A percentile compares a stretch with the other conserved stretches of the same genome.
These are phyloP conservation scores for Trichophyton simii DNA, from an alignment of 2,329 filamentous ascomycete species.

Conservation along the genomic window DNA sequence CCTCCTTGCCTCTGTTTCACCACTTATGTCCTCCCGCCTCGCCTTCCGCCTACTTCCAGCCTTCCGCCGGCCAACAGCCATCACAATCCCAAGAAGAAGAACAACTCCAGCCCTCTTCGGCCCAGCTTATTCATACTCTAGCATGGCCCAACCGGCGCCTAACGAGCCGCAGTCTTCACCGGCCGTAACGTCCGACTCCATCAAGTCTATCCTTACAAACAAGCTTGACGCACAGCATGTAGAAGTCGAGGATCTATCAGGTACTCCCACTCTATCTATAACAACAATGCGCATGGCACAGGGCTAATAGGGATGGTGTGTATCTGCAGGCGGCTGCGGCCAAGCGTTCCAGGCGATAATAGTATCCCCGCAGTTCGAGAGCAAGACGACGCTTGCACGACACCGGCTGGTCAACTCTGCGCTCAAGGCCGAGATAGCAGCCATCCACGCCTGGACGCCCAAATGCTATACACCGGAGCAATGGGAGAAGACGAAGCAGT, in stretches of 20 bases:
- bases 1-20: background rate
- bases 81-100: conserved; percentile 21
- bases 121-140: conserved; percentile 19
- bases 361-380: conserved; percentile 56
- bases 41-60: background rate
- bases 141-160: conserved; percentile 23
- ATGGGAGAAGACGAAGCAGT: conserved; percentile 55
- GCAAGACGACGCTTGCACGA: conserved; percentile 65
- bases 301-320: background rate
- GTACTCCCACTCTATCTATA: conserved; percentile 33
- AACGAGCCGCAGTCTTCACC: conserved; percentile 26
- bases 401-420: conserved; percentile 76
- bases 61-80: background rate
- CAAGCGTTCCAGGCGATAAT: conserved; percentile 60
- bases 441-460: conserved; percentile 88
- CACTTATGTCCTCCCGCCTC: conserved; percentile 13
- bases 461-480: conserved; percentile 88
- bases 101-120: conserved; percentile 6
- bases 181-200: conserved; percentile 58
- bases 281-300: background rate
- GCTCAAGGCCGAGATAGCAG: conserved; percentile 75
- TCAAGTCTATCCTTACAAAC: conserved; percentile 56
- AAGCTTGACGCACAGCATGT: conserved; percentile 65
- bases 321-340: conserved; percentile 50
- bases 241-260: conserved; percentile 83